These are phyloP conservation scores for Lasiodiplodia theobromae DNA, from an alignment of 2,329 filamentous ascomycete genomes.

Conservation along the genomic window DNA sequence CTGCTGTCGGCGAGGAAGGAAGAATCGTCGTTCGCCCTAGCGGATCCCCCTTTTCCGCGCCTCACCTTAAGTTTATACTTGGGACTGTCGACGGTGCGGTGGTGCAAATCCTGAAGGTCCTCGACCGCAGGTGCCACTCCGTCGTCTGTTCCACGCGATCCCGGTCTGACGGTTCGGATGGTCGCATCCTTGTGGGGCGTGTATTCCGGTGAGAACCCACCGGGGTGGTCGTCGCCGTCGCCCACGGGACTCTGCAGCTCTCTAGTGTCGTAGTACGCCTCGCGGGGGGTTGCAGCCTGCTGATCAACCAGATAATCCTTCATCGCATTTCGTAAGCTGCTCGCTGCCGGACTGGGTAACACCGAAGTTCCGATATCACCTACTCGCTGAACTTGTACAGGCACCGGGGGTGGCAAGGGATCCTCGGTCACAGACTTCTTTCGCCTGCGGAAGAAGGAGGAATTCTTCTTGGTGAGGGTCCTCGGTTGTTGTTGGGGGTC, in stretches of 20 bases:
- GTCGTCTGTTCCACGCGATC: conserved; percentile 43
- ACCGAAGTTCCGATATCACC: conserved; percentile 38
- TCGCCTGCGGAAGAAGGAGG: conserved; percentile 89
- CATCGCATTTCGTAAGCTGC: conserved; percentile 86
- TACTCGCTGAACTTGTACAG: conserved; percentile 49
- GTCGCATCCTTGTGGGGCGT: conserved; percentile 74
- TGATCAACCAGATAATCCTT: conserved; percentile 72
- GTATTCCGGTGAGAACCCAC: conserved; percentile 78
- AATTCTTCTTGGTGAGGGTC: conserved; percentile 83
- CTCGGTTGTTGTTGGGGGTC: conserved; percentile 34
- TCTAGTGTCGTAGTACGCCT: conserved; percentile 40
- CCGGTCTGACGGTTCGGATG: conserved; percentile 69
- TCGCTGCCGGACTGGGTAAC: conserved; percentile 64
- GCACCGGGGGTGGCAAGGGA: conserved; percentile 66
- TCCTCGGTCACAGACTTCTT: conserved; percentile 86
- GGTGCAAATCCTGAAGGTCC: conserved; percentile 38
- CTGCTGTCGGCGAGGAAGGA: conserved; percentile 61
- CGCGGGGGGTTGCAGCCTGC: conserved; percentile 33
- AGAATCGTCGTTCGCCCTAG: conserved; percentile 50
- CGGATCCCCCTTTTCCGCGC: conserved; percentile 35
- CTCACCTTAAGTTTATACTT: conserved; percentile 52
- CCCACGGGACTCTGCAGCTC: conserved; percentile 37
- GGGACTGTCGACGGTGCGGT: conserved; percentile 40
- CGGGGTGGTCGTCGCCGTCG: conserved; percentile 48
- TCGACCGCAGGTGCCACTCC: conserved; percentile 32